These are phyloP conservation scores for Microcera coccophila DNA, from an alignment of 2,329 filamentous ascomycete genomes.

Conservation along the genomic window DNA sequence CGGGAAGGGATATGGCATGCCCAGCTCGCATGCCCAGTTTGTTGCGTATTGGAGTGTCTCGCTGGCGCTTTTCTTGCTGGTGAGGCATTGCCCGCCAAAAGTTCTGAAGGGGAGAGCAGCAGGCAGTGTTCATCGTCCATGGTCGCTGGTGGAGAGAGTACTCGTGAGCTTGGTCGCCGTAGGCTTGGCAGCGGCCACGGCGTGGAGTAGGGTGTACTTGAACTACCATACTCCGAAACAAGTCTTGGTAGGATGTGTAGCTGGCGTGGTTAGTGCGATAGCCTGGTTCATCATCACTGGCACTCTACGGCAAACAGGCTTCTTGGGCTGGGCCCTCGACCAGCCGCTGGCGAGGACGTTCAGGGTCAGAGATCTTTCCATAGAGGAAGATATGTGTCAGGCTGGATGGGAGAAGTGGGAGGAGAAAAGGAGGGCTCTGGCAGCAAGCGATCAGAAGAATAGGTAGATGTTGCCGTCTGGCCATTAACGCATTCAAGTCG, in stretches of 20 bases:
- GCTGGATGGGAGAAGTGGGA: slow-evolving; percentile 95
- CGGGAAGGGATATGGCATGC: slow-evolving; percentile 97
- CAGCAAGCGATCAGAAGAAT: slow-evolving; percentile 29
- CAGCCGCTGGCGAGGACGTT: slow-evolving; percentile 60
- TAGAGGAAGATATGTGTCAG: slow-evolving; percentile 84
- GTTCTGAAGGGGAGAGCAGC: slow-evolving; percentile 5
- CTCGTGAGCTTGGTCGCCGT: slow-evolving; percentile 53
- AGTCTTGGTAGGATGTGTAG: slow-evolving; percentile 73
- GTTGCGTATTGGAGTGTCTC: slow-evolving; percentile 87
- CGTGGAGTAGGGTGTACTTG: slow-evolving; percentile 81
- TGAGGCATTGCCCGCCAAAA: slow-evolving; percentile 65
- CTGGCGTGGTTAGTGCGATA: slow-evolving; percentile 67
- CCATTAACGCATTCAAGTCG: not conserved
- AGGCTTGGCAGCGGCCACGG: slow-evolving; percentile 62
- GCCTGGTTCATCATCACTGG: slow-evolving; percentile 75
- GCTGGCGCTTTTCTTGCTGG: slow-evolving; percentile 76
- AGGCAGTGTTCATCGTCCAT: slow-evolving; percentile 39
- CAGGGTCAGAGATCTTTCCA: slow-evolving; percentile 75
- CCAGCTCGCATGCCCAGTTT: slow-evolving; percentile 89
- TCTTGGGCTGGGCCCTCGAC: slow-evolving; percentile 69
- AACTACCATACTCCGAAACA: slow-evolving; percentile 89
- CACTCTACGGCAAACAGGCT: slow-evolving; percentile 61
- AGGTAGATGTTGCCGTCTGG: slow-evolving; percentile 24
- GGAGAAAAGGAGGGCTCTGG: slow-evolving; percentile 39
- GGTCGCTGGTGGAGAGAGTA: slow-evolving; percentile 59